A percentile compares a stretch with the other conserved stretches of the same genome.
These are phyloP conservation scores for Hyaloperonospora arabidopsidis DNA, from an alignment of 352 stramenopile species.

Conservation along the genomic window DNA sequence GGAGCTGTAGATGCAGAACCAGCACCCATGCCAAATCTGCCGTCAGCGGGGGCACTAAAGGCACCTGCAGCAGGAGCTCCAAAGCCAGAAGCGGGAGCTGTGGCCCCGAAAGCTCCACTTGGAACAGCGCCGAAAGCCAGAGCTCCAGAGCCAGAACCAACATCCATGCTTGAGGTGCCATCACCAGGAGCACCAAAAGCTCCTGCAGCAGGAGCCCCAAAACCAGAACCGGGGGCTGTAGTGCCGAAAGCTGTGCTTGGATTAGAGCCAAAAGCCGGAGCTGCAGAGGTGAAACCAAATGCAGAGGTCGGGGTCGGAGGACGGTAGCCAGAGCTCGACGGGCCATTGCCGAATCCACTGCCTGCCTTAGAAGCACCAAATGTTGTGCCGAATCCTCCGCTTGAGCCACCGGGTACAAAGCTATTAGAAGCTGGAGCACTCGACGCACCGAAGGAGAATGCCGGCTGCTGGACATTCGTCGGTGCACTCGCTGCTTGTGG, in stretches of 20 bases:
- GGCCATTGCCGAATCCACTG: constrained; percentile 30
- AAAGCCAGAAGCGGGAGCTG: constrained; percentile 24
- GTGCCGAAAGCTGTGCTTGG: too few relatives aligned
- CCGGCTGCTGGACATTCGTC: constrained; percentile 1
- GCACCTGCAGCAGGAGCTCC: constrained; percentile 24
- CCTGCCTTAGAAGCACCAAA: constrained; percentile 31
- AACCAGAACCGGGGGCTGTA: too few relatives aligned
- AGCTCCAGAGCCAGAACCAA: too few relatives aligned
- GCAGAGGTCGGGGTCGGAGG: constrained; percentile 24
- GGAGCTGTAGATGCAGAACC: too few relatives aligned
- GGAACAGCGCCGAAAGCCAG: constrained; percentile 20
- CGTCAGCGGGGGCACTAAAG: constrained; percentile 33
- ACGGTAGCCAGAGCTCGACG: constrained; percentile 27
- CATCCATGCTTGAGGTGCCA: too few relatives aligned
- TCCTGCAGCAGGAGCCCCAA: too few relatives aligned
- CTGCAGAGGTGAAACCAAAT: too few relatives aligned
- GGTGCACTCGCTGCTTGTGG: constrained; percentile 18
- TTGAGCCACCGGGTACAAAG: constrained; percentile 29
- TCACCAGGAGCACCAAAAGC: too few relatives aligned
- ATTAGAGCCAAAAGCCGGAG: too few relatives aligned
- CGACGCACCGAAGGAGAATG: constrained; percentile 28
- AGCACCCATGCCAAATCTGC: constrained; percentile 61
- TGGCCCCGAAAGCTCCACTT: constrained; percentile 20
- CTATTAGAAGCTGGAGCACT: constrained; percentile 16
- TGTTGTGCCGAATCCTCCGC: constrained; percentile 16